These are phyloP conservation scores for Rhynchosporium secalis DNA, from an alignment of 2,329 filamentous ascomycete species.

Conservation along the genomic window DNA sequence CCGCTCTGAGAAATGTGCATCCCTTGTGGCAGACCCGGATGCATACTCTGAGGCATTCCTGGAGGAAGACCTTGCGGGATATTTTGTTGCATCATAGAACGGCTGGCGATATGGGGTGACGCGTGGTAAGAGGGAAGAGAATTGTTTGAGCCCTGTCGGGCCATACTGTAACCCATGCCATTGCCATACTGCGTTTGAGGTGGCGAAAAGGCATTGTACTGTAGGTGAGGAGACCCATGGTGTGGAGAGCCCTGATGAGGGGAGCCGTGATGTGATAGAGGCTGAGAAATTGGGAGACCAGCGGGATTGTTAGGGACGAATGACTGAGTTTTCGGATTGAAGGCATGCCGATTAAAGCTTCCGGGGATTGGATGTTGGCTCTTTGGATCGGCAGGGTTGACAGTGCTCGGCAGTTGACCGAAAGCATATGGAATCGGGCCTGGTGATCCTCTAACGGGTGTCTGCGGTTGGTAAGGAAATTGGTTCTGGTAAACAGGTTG, in stretches of 20 bases:
- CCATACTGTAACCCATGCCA: slow-evolving; percentile 41
- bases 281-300: slow-evolving; percentile 49
- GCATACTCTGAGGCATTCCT: slow-evolving; percentile 32
- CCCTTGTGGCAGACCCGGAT: slow-evolving; percentile 31
- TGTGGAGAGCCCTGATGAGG: slow-evolving; percentile 38
- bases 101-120: slow-evolving; percentile 40
- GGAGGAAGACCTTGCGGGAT: slow-evolving; percentile 35
- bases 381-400: slow-evolving; percentile 69
- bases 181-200: slow-evolving; percentile 39
- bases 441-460: slow-evolving; percentile 30
- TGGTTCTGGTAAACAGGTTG: slow-evolving; percentile 32
- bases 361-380: slow-evolving; percentile 81
- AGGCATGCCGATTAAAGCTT: slow-evolving; percentile 79
- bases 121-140: slow-evolving; percentile 41
- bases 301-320: slow-evolving; percentile 70
- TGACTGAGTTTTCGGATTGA: slow-evolving; percentile 92
- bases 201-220: slow-evolving; percentile 43
- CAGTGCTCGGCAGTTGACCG: slow-evolving; percentile 72
- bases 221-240: slow-evolving; percentile 44
- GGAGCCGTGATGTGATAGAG: slow-evolving; percentile 38
- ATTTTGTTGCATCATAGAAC: slow-evolving; percentile 40
- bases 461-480: slow-evolving; percentile 34
- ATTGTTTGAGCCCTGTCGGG: slow-evolving; percentile 41
- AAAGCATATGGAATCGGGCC: slow-evolving; percentile 66
- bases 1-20: slow-evolving; percentile 35